A percentile compares a stretch with the other conserved stretches of the same genome.
Evolutionary conservation across 2,329 filamentous ascomycete genomes (phyloP).

Genomic region (Tolypocladium tropicale): DNA sequence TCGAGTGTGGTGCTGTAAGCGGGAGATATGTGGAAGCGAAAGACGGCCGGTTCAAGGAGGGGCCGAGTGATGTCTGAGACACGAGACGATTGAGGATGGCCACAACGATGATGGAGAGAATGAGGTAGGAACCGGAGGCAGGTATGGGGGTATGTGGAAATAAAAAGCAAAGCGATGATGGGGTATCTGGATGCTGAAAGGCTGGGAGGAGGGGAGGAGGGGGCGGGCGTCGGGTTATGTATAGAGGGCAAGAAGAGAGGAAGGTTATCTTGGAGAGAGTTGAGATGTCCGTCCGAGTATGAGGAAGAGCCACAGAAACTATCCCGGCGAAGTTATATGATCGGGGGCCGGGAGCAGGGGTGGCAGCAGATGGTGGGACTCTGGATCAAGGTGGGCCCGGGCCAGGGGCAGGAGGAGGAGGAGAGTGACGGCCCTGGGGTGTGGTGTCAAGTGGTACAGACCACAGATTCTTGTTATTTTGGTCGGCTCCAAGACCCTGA

Average conservation of each 20-base stretch:
- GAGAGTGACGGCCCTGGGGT: slow-evolving; percentile 2
- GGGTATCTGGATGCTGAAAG: neutral
- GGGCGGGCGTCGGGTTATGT: slow-evolving; percentile 3
- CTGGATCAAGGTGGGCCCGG: slow-evolving; percentile 5
- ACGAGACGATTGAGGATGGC: neutral
- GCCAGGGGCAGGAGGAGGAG: slow-evolving; percentile 5
- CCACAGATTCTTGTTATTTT: slow-evolving; percentile 5
- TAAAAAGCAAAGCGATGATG: neutral
- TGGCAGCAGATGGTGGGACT: slow-evolving; percentile 2
- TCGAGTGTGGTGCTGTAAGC: neutral
- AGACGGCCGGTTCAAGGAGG: neutral
- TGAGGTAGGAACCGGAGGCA: neutral
- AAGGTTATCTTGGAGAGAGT: neutral
- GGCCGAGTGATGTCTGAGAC: slow-evolving; percentile 3
- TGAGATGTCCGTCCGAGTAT: neutral
- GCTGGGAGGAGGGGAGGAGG: neutral
- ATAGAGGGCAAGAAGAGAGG: neutral
- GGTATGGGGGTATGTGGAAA: neutral
- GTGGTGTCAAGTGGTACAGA: slow-evolving; percentile 5
- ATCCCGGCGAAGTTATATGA: slow-evolving; percentile 4
- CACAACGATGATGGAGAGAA: neutral
- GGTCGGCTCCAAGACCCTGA: slow-evolving; percentile 1
- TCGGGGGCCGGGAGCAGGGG: slow-evolving; percentile 6
- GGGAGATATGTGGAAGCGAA: neutral
- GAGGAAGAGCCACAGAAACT: slow-evolving; percentile 1